Evolutionary conservation across 2,329 filamentous ascomycete species (phyloP).

Genomic region (Botrytis aclada): DNA sequence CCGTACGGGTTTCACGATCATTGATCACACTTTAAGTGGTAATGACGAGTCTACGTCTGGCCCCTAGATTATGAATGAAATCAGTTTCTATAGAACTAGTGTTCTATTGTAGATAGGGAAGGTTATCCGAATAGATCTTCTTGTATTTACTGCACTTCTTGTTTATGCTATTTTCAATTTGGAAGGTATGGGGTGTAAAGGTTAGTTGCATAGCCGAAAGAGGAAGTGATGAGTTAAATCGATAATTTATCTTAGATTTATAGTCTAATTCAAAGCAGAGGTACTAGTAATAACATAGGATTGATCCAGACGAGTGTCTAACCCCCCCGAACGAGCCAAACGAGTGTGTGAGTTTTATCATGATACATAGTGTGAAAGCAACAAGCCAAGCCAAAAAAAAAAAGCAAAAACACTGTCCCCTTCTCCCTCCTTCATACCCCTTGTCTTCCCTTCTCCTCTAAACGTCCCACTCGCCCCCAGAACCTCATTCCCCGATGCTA

Average conservation of each 20-base stretch:
- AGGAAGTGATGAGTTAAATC: background rate
- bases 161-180: background rate
- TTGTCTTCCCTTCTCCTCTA: background rate
- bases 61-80: background rate
- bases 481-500: background rate
- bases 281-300: background rate
- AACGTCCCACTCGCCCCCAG: too few relatives aligned
- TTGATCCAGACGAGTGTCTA: background rate
- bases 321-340: background rate
- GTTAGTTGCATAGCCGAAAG: background rate
- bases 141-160: background rate
- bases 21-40: fast-evolving
- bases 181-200: background rate
- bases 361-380: background rate
- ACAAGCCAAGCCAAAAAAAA: background rate
- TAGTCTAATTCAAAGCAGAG: too few relatives aligned
- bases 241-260: background rate
- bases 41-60: background rate
- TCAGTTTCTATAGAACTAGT: background rate
- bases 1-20: background rate
- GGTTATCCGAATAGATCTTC: background rate
- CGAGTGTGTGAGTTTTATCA: background rate
- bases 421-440: background rate
- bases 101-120: background rate
- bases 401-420: background rate